Percentiles rank a stretch among this genome's conserved stretches.
phyloP scores from a whole-genome alignment of 129 eudicot genomes.

The Lactuca saligna region DNA sequence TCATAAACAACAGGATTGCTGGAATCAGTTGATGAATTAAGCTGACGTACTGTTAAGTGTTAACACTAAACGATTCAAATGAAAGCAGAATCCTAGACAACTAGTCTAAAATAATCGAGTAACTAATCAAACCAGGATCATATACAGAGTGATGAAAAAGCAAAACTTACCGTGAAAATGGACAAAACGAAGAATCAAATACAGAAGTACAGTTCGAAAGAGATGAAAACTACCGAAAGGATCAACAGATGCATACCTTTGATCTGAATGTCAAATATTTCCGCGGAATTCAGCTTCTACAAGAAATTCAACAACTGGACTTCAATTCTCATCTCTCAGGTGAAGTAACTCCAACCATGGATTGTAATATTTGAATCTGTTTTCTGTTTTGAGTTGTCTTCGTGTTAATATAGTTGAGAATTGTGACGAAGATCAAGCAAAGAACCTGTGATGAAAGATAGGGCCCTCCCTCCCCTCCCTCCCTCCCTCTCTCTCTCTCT shows the following conservation, averaged over 20 bases:
- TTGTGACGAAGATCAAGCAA: slow-evolving; percentile 20
- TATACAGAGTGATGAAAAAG: slow-evolving; percentile 7
- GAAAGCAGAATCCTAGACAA: slow-evolving; percentile 5
- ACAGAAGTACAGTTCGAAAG: slow-evolving; percentile 9
- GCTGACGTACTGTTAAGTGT: slow-evolving; percentile 6
- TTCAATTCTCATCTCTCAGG: slow-evolving; percentile 22
- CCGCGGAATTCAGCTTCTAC: slow-evolving; percentile 12
- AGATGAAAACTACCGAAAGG: background rate
- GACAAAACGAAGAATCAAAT: slow-evolving; percentile 13
- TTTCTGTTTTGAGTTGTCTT: slow-evolving; percentile 10
- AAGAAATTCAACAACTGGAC: background rate
- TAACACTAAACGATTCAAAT: background rate
- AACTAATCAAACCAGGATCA: slow-evolving; percentile 6
- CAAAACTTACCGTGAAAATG: slow-evolving; percentile 16
- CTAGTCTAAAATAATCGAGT: slow-evolving; percentile 8
- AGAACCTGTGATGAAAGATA: slow-evolving; percentile 3
- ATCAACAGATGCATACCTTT: slow-evolving; percentile 25
- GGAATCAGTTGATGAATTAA: background rate
- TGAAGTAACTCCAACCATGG: no score
- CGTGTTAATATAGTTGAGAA: slow-evolving; percentile 5
- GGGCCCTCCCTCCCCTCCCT: background rate
- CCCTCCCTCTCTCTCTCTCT: background rate
- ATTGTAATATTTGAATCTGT: slow-evolving; percentile 19
- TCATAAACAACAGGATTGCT: slow-evolving; percentile 17
- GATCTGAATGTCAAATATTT: slow-evolving; percentile 21